These are phyloP conservation scores for Xylariaceae sp. DNA, from an alignment of 2,329 filamentous ascomycete genomes.

Conservation along the genomic window DNA sequence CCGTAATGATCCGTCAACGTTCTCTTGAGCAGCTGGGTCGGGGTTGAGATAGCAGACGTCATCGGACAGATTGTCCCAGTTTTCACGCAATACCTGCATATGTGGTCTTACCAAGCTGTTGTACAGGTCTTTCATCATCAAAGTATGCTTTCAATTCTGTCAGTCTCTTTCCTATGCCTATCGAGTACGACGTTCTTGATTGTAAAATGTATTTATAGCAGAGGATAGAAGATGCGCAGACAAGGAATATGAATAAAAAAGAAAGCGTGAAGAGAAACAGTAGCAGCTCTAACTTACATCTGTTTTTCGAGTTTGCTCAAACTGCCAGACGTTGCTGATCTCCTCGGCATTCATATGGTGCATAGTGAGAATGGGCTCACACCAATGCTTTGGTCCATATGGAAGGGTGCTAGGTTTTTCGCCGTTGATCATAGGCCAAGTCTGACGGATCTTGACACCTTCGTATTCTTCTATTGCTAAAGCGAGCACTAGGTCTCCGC, in stretches of 20 bases:
- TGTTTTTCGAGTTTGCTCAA: slow-evolving; percentile 43
- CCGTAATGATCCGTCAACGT: slow-evolving; percentile 26
- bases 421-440: slow-evolving; percentile 51
- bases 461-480: slow-evolving; percentile 42
- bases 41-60: slow-evolving; percentile 41
- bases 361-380: slow-evolving; percentile 54
- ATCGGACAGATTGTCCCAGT: slow-evolving; percentile 52
- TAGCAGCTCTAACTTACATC: slow-evolving; percentile 35
- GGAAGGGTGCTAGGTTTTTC: slow-evolving; percentile 49
- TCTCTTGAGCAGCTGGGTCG: slow-evolving; percentile 31
- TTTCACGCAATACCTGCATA: slow-evolving; percentile 35
- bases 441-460: slow-evolving; percentile 37
- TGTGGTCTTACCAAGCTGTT: slow-evolving; percentile 42
- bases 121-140: slow-evolving; percentile 47
- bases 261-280: neutral
- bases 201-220: neutral
- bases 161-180: no score
- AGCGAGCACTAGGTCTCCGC: slow-evolving; percentile 49
- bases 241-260: neutral
- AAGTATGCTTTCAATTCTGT: slow-evolving; percentile 29
- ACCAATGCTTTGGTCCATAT: slow-evolving; percentile 47
- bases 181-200: slow-evolving; percentile 9
- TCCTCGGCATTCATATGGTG: slow-evolving; percentile 51
- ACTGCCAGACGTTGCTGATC: slow-evolving; percentile 48
- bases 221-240: neutral